Percentiles rank a stretch among this genome's conserved stretches.
Evolutionary conservation across 345 rosid genomes (phyloP).

Genomic region (Jatropha curcas): DNA sequence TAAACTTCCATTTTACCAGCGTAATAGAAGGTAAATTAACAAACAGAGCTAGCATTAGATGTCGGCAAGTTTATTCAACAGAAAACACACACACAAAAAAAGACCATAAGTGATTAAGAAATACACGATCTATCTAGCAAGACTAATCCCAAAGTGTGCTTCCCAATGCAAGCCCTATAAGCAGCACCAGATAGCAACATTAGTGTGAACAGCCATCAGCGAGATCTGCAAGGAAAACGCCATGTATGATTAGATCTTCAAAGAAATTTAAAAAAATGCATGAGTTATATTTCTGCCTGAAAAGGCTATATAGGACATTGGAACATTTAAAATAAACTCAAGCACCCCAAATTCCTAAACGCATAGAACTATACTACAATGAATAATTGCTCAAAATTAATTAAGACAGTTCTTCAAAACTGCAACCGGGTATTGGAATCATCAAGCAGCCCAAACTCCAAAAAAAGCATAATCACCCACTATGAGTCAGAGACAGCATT

Average conservation of each 20-base stretch:
- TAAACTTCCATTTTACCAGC: background rate
- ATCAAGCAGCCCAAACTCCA: background rate
- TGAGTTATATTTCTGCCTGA: too few species aligned
- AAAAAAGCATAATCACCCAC: background rate
- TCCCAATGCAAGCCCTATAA: background rate
- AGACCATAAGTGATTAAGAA: background rate
- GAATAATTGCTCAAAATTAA: too few species aligned
- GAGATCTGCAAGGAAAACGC: slow-evolving; percentile 28
- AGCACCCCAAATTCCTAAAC: too few species aligned
- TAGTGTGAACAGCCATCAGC: slow-evolving; percentile 1
- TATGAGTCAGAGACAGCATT: background rate
- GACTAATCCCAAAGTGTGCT: background rate
- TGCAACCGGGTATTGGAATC: background rate
- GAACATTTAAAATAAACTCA: too few species aligned
- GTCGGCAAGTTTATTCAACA: background rate
- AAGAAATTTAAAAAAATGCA: background rate
- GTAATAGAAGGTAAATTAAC: background rate
- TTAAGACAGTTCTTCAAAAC: background rate
- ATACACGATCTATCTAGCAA: slow-evolving; percentile 3
- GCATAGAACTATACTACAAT: too few species aligned
- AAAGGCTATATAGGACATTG: too few species aligned
- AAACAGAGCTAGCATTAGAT: background rate
- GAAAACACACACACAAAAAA: too few species aligned
- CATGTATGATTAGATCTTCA: background rate
- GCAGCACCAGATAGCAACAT: background rate